Conservation (phyloP, 192 early-diverging fungal genomes). For the Backusella morwellensis region DNA sequence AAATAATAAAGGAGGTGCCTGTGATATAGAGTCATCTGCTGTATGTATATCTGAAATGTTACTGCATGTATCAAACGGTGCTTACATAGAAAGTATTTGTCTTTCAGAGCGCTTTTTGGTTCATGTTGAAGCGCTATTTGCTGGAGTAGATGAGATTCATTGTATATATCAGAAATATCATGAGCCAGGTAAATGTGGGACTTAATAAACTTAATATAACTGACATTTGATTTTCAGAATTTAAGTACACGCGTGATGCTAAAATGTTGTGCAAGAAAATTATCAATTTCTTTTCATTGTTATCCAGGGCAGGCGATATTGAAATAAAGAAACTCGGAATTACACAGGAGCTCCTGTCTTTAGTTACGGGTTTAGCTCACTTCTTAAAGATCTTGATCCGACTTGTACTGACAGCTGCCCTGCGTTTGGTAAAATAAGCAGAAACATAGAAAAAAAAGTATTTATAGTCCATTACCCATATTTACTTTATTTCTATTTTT, state of each 20-base stretch:
- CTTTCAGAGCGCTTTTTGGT: conserved; percentile 84
- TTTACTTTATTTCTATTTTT: background rate
- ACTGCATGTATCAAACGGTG: conserved; percentile 81
- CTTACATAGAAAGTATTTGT: conserved; percentile 78
- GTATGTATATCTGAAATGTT: conserved; percentile 96
- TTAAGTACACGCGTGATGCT: conserved; percentile 84
- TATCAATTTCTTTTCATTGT: conserved; percentile 91
- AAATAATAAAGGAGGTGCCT: background rate
- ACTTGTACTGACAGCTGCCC: conserved; percentile 81
- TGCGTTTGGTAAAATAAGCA: conserved; percentile 63
- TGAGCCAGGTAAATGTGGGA: conserved; percentile 16
- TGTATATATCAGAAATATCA: conserved; percentile 11
- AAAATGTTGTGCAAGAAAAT: conserved; percentile 95
- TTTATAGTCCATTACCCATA: background rate
- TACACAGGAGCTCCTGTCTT: conserved; percentile 83
- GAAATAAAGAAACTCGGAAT: conserved; percentile 56
- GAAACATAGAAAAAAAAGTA: background rate
- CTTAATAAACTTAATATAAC: conserved; percentile 10
- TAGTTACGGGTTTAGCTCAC: conserved; percentile 90
- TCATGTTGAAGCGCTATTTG: conserved; percentile 91
- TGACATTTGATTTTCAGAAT: conserved; percentile 39
- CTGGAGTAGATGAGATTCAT: conserved; percentile 66
- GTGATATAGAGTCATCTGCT: conserved; percentile 75
- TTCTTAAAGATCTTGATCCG: conserved; percentile 90
- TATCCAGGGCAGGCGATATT: conserved; percentile 70